A percentile compares a stretch with the other conserved stretches of the same genome.
phyloP scores from a whole-genome alignment of 1,139 yeast genomes.

The Geotrichum citri-aurantii region DNA sequence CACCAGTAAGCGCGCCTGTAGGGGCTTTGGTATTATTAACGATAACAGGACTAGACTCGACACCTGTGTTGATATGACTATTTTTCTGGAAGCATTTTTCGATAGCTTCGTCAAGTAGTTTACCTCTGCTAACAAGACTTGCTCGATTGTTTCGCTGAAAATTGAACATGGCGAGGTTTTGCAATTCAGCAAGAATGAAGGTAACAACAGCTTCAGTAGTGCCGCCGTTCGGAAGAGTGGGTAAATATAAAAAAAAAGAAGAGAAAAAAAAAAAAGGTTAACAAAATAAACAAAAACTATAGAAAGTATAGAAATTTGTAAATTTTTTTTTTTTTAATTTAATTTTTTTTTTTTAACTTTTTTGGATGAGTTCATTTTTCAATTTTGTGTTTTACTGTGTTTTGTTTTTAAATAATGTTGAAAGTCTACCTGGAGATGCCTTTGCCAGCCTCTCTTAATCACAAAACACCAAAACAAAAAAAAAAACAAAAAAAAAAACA shows the following conservation, averaged over 20 bases:
- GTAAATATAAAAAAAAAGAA: neutral
- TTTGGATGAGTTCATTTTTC: too few species aligned
- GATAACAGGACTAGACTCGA: neutral
- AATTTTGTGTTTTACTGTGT: too few species aligned
- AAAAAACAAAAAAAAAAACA: neutral
- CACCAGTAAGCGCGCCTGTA: neutral
- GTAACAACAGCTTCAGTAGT: neutral
- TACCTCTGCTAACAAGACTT: constrained; percentile 75
- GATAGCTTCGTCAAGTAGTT: constrained; percentile 53
- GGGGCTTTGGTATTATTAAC: neutral
- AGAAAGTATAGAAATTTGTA: too few species aligned
- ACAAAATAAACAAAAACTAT: too few species aligned
- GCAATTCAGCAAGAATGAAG: neutral
- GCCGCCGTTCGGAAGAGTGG: too few species aligned
- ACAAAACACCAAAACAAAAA: neutral
- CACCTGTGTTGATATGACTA: neutral
- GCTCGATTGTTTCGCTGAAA: constrained; percentile 76
- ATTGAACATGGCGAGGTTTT: neutral
- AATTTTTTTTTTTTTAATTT: neutral
- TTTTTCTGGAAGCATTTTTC: neutral
- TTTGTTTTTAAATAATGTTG: neutral
- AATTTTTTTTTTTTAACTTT: neutral
- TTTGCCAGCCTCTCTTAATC: neutral
- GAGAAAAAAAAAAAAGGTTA: neutral
- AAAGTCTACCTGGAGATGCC: neutral